A percentile compares a stretch with the other conserved stretches of the same genome.
phyloP scores from a whole-genome alignment of 257 asterid genomes.

The Agastache rugosa region DNA sequence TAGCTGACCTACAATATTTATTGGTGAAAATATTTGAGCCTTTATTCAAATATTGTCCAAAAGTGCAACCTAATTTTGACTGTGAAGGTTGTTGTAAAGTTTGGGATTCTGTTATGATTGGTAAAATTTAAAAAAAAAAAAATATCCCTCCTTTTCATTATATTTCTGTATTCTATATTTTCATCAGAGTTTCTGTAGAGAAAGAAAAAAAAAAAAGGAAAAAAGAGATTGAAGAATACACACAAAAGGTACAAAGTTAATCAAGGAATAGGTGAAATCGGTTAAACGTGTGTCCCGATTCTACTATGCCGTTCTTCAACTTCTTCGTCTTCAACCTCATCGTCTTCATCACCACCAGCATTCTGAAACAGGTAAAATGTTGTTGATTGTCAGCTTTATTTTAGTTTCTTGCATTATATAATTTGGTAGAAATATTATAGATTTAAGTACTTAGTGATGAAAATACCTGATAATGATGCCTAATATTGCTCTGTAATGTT shows the following conservation, averaged over 20 bases:
- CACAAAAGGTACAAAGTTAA: slow-evolving; percentile 26
- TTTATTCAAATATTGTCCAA: background rate
- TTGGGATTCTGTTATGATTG: slow-evolving; percentile 4
- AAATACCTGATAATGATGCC: slow-evolving; percentile 54
- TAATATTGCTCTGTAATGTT: slow-evolving; percentile 52
- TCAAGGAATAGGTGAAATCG: slow-evolving; percentile 4
- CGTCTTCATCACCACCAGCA: slow-evolving; percentile 36
- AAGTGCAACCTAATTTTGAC: slow-evolving; percentile 22
- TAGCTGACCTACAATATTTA: slow-evolving; percentile 2
- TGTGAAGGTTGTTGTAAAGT: slow-evolving; percentile 3
- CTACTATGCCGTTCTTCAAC: slow-evolving; percentile 26
- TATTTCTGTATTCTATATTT: slow-evolving; percentile 26
- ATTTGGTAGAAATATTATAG: background rate
- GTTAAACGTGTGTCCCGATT: slow-evolving; percentile 26
- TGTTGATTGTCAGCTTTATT: background rate
- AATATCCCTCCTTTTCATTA: background rate
- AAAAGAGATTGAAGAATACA: slow-evolving; percentile 17
- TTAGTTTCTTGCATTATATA: background rate
- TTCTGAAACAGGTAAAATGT: slow-evolving; percentile 35
- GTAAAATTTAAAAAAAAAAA: background rate
- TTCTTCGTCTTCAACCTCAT: slow-evolving; percentile 38
- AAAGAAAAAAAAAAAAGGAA: background rate
- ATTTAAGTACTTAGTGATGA: background rate
- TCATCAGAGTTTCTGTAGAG: slow-evolving; percentile 5
- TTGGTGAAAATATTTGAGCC: slow-evolving; percentile 17